Percentiles rank a stretch among this genome's conserved stretches.
phyloP scores from a whole-genome alignment of 2,329 filamentous ascomycete species.

The Fusarium pseudonygamai region DNA sequence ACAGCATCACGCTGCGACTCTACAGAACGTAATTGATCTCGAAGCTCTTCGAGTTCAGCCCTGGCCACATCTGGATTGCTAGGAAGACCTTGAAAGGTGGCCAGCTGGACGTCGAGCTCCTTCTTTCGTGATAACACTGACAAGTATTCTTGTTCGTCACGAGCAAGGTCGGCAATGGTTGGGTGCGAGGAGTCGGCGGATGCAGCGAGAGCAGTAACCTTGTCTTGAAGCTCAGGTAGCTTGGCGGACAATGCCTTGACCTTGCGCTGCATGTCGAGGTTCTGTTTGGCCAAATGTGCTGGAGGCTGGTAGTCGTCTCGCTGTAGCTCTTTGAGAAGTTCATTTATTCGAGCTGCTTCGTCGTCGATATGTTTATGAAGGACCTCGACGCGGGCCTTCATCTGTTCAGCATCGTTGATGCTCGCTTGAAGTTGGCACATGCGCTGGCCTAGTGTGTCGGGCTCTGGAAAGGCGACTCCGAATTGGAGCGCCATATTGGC shows the following conservation, averaged over 20 bases:
- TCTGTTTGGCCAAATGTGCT: conserved; percentile 70
- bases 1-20: conserved; percentile 73
- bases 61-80: conserved; percentile 75
- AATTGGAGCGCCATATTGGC: conserved; percentile 61
- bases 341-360: conserved; percentile 56
- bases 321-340: conserved; percentile 55
- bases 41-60: conserved; percentile 73
- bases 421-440: conserved; percentile 67
- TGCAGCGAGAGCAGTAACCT: conserved; percentile 55
- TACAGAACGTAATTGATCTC: conserved; percentile 69
- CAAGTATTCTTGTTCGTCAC: conserved; percentile 67
- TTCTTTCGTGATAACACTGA: conserved; percentile 66
- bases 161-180: conserved; percentile 66
- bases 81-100: conserved; percentile 76
- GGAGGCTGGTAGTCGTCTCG: conserved; percentile 62
- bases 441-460: conserved; percentile 59
- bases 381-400: conserved; percentile 61
- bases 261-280: conserved; percentile 77
- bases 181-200: conserved; percentile 51
- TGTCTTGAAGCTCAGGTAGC: conserved; percentile 69
- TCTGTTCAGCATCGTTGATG: conserved; percentile 64
- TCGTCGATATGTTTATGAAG: conserved; percentile 65
- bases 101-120: conserved; percentile 69
- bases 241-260: conserved; percentile 73
- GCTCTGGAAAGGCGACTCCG: conserved; percentile 58